Base-by-base conservation (phyloP, 2,329 filamentous ascomycete species). In the Colletotrichum sp. region DNA sequence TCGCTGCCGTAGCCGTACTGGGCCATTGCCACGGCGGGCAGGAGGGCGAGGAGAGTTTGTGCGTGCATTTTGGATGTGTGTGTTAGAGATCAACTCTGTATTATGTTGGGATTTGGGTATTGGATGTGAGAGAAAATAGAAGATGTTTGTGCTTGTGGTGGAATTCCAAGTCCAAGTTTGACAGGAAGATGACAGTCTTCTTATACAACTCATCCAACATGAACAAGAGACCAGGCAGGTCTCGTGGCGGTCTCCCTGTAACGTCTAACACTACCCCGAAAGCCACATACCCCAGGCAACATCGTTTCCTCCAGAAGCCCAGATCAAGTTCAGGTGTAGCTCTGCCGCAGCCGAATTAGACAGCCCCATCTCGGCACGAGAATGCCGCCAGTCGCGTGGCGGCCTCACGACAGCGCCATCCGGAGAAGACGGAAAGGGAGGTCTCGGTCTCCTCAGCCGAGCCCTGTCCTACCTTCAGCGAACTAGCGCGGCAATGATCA, bases 51-150 rank as follows among this genome's bases (percentile, higher is more conserved):
- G 26, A 76, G 24, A 18, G 48, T 24, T 36, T 66, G 66, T 34
- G 75, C 56, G 69, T 77, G 73, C 75, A 77, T 77, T 30, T 73
- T 70, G 58, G 43, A 48, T 13, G 43, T 48, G 38, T n/a, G 43
- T 48, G 16, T n/a, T 1, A 43, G 52, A 26, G 26, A 26, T 15
- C 55, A 67, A 43, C 18, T 56, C 9, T 55, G 34, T 9, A 21
- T 12, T n/a, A 67, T 10, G n/a, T 58, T 65, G 26, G 18, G 28
- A 4, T 62, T 18, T 55, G 15, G 21, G n/a, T 36, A 52, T 36
- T 62, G 16, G 60, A 21, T 3, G 12, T 8, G 13, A 26, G 36
- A 52, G 15, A 13, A n/a, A 15, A 13, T n/a, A 60, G 34, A 28
- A 24, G 21, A 36, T 74, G 21, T 30, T 66, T 36, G n/a, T 15